Evolutionary conservation across 2,329 filamentous ascomycete species (phyloP), one percentile per base, ranked within the genome.

Genomic region (Talaromyces sp.): DNA sequence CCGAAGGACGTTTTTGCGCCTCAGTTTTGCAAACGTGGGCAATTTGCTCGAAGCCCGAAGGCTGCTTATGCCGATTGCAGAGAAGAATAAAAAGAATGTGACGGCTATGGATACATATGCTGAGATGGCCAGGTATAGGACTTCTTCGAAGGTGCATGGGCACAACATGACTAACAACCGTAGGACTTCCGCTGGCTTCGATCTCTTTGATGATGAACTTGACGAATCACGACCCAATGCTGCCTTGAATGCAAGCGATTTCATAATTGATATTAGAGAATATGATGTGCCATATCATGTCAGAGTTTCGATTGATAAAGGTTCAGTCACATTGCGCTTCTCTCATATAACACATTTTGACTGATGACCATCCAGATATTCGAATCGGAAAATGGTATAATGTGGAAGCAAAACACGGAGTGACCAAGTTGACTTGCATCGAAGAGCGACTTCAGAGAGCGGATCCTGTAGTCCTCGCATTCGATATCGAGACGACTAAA

Each of bases 221-320:
- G 86, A 93, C 77, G 90, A 95, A 78, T 87, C 85, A 89, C 88
- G 89, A 85, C 83, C 85, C 81, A 93, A 89, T 82, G 86, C 85
- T 77, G 89, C 92, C 81, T 84, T 89, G 71, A 93, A 98, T 79
- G 93, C 94, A 66, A 97, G 93, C 84, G 94, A 98, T 84, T 97
- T 90, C 79, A 93, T 99, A 85, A 87, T 97, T 81, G 96, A 99
- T 85, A 96, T 99, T 77, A 89, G 95, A 84, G 95, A 99, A 83
- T 99, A 96, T 79, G 95, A 99, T 80, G 96, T 99, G 73, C 96
- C 95, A 69, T 99, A 99, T 83, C 95, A 99, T 83, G 95, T 99
- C 75, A 88, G 95, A 86, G 94, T 99, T 81, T 91, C 96, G 80
- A 99, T 99, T 81, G 95, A 99, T 81, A 87, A 92, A 84, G 86